Conservation (phyloP, 1,284 basidiomycete species). For the Sanghuangporus weigelae region DNA sequence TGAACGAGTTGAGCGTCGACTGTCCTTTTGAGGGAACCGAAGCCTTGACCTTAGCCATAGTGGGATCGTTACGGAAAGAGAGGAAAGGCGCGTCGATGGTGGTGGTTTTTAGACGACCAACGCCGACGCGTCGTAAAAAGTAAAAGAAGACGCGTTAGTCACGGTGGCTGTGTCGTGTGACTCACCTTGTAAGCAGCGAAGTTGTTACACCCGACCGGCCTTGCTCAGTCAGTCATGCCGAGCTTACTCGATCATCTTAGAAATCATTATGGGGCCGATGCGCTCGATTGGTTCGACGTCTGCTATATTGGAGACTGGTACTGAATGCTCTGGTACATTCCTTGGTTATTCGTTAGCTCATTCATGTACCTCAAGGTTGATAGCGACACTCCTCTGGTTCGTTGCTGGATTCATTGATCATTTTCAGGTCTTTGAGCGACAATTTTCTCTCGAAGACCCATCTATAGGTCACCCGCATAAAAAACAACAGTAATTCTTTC, state of each 20-base stretch:
- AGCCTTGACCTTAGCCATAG: slow-evolving; percentile 42
- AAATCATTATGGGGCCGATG: slow-evolving; percentile 30
- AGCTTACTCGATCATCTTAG: slow-evolving; percentile 13
- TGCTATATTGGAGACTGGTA: slow-evolving; percentile 41
- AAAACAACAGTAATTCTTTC: slow-evolving; percentile 38
- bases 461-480: slow-evolving; percentile 48
- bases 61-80: slow-evolving; percentile 9
- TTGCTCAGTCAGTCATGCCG: slow-evolving; percentile 12
- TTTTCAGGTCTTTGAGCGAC: slow-evolving; percentile 43
- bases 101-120: background rate
- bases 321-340: background rate
- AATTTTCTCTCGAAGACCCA: slow-evolving; percentile 46
- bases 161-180: background rate
- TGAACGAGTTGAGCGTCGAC: slow-evolving; percentile 51
- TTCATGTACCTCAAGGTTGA: slow-evolving; percentile 32
- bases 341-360: background rate
- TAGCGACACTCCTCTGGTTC: slow-evolving; percentile 28
- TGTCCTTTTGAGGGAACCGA: slow-evolving; percentile 41
- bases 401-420: slow-evolving; percentile 13
- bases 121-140: background rate
- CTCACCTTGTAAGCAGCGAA: background rate
- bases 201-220: slow-evolving; percentile 7
- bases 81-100: slow-evolving; percentile 1
- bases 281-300: slow-evolving; percentile 40
- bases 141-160: background rate